These are phyloP conservation scores for Fusarium chlamydosporum DNA, from an alignment of 2,329 filamentous ascomycete genomes.

Conservation along the genomic window DNA sequence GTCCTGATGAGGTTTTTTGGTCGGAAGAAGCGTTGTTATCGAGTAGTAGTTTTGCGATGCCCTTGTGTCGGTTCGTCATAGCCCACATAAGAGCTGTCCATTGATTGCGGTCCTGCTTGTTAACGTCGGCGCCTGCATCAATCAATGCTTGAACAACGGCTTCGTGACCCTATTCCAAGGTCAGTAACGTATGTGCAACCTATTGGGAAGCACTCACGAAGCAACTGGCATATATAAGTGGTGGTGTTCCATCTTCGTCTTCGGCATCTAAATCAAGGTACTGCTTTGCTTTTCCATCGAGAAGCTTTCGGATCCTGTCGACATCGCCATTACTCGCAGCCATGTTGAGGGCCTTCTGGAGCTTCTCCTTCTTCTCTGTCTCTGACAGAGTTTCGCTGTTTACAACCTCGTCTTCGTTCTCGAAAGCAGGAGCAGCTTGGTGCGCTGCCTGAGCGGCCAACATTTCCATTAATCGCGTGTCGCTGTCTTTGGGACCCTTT, in stretches of 20 bases:
- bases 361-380: conserved; percentile 80
- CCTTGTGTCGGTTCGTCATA: conserved; percentile 98
- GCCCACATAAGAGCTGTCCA: conserved; percentile 99
- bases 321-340: conserved; percentile 96
- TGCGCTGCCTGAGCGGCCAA: conserved; percentile 91
- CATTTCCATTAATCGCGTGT: conserved; percentile 94
- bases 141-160: conserved; percentile 87
- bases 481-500: conserved; percentile 78
- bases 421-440: conserved; percentile 77
- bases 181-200: conserved; percentile 11
- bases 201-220: conserved; percentile 74
- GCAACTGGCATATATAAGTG: conserved; percentile 96
- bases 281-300: conserved; percentile 78
- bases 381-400: conserved; percentile 79
- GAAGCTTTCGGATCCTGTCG: conserved; percentile 80
- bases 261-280: conserved; percentile 88
- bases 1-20: conserved; percentile 92
- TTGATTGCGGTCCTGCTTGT: conserved; percentile 94
- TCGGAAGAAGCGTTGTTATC: conserved; percentile 97
- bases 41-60: conserved; percentile 90
- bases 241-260: conserved; percentile 96
- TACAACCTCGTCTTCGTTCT: conserved; percentile 85
- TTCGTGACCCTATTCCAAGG: conserved; percentile 78
- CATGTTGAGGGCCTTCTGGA: conserved; percentile 93
- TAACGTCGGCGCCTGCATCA: conserved; percentile 87